These are phyloP conservation scores for Sphaerulina populicola DNA, from an alignment of 2,329 filamentous ascomycete species.

Conservation along the genomic window DNA sequence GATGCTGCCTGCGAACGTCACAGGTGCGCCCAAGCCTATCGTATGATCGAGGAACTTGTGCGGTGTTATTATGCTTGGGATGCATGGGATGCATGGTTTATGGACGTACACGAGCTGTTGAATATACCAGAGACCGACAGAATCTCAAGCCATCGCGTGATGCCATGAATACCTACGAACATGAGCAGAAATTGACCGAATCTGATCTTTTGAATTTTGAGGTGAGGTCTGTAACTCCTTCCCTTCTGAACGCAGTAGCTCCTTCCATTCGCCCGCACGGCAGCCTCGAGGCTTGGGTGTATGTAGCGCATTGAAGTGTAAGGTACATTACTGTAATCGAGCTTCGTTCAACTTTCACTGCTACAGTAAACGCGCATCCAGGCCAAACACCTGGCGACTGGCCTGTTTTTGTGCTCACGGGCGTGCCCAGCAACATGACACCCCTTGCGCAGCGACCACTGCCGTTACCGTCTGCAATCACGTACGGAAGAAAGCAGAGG, in stretches of 20 bases:
- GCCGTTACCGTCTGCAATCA: slow-evolving; percentile 9
- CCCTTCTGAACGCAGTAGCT: not conserved
- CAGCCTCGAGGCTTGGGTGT: not conserved
- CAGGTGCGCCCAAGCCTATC: not conserved
- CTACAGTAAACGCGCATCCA: not conserved
- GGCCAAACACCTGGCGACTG: not conserved
- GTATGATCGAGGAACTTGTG: not conserved
- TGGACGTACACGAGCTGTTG: not conserved
- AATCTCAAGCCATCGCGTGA: slow-evolving; percentile 1
- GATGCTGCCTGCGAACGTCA: slow-evolving; percentile 46
- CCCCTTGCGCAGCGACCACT: not conserved
- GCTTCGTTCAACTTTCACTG: not conserved
- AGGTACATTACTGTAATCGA: not conserved
- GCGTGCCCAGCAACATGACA: not conserved
- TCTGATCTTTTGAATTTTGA: not conserved
- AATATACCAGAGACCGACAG: slow-evolving; percentile 8
- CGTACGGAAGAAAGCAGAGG: slow-evolving; percentile 18
- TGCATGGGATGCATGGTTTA: not conserved
- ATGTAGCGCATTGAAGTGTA: too few relatives aligned
- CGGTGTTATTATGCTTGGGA: not conserved
- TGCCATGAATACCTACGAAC: not conserved
- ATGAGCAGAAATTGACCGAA: not conserved
- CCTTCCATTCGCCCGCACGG: not conserved
- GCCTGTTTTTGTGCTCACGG: slow-evolving; percentile 1
- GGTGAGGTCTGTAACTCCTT: not conserved